phyloP scores from a whole-genome alignment of 441 rosid genomes.

The Bocquillonia castaneifolia region DNA sequence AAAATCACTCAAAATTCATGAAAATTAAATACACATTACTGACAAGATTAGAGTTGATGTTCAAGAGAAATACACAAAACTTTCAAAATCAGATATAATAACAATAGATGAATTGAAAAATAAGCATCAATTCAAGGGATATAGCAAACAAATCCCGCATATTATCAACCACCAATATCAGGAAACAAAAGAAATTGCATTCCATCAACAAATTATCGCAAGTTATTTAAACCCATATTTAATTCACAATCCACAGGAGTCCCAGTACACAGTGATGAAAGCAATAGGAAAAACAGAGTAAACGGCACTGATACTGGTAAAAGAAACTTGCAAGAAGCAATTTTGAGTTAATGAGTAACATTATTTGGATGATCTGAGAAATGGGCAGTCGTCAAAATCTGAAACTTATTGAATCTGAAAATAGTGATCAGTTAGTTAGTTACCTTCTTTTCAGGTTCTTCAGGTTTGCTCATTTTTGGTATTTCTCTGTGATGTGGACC shows the following conservation, averaged over 20 bases:
- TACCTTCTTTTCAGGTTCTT: conserved; percentile 55
- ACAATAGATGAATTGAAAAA: no score
- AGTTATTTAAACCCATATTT: background rate
- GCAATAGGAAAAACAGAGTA: conserved; percentile 14
- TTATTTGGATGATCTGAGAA: conserved; percentile 6
- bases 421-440: background rate
- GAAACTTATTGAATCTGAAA: conserved; percentile 1
- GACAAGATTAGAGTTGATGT: background rate
- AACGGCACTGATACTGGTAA: background rate
- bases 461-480: conserved; percentile 53
- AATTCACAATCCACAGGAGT: background rate
- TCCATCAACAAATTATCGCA: background rate
- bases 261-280: background rate
- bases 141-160: no score
- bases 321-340: conserved; percentile 7
- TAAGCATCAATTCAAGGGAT: no score
- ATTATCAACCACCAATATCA: no score
- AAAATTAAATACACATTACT: background rate
- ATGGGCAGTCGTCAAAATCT: background rate
- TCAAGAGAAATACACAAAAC: conserved; percentile 2
- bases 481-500: conserved; percentile 31
- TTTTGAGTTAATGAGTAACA: conserved; percentile 13
- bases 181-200: background rate
- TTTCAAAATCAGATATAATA: background rate
- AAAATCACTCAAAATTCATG: background rate